phyloP scores from a whole-genome alignment of 2,329 filamentous ascomycete species.

The Knufia fluminis region DNA sequence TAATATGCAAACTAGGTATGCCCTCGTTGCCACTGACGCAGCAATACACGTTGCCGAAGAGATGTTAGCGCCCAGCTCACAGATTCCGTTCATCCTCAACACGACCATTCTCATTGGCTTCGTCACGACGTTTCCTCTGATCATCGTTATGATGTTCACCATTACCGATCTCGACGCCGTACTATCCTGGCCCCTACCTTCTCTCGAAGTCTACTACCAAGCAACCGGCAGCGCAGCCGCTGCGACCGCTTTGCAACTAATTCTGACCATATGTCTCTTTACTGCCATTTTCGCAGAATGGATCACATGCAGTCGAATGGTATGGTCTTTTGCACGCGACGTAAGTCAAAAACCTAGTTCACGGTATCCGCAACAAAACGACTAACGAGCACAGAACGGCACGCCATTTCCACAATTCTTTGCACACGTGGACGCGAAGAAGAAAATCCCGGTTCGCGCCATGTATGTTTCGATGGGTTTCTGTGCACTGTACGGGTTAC shows the following conservation, averaged over 20 bases:
- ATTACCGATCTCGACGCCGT: not conserved
- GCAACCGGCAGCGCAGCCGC: not conserved
- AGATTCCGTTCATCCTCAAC: too few relatives aligned
- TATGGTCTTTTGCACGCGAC: conserved; percentile 9
- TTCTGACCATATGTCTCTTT: not conserved
- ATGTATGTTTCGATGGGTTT: conserved; percentile 29
- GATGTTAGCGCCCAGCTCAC: too few relatives aligned
- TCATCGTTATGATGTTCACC: not conserved
- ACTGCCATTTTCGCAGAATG: not conserved
- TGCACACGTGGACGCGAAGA: conserved; percentile 25
- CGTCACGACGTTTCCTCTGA: not conserved
- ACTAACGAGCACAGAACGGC: not conserved
- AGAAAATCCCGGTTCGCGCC: conserved; percentile 31
- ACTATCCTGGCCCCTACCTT: not conserved
- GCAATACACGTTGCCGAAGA: too few relatives aligned
- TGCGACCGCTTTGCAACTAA: not conserved
- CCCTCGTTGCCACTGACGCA: too few relatives aligned
- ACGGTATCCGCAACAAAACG: too few relatives aligned
- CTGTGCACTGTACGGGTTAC: conserved; percentile 28
- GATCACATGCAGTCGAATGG: conserved; percentile 4
- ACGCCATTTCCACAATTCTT: conserved; percentile 2
- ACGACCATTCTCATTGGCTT: not conserved
- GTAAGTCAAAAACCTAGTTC: not conserved
- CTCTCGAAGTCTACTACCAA: not conserved
- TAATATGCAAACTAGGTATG: too few relatives aligned